Evolutionary conservation across 139 green algal species (phyloP).

Genomic region (Chlamydomonas incerta): DNA sequence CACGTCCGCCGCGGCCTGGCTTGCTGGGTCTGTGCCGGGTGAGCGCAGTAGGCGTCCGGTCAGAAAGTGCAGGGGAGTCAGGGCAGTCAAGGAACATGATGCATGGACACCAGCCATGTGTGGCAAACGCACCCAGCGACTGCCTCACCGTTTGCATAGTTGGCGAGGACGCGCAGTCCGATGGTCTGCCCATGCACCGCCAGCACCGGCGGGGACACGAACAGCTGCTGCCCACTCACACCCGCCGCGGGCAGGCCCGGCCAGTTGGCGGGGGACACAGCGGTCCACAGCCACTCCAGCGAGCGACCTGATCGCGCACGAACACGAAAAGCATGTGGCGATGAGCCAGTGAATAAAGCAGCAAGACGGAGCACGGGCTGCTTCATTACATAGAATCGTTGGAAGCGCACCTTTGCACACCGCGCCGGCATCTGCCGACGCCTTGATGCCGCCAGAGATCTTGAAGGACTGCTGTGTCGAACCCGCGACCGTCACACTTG

Average conservation of each 20-base stretch:
- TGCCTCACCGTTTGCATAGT: background rate
- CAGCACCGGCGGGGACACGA: background rate
- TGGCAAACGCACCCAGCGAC: background rate
- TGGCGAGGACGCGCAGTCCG: background rate
- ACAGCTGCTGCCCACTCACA: background rate
- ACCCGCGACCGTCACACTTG: background rate
- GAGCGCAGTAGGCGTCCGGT: too few species aligned
- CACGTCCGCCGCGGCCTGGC: background rate
- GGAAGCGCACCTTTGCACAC: too few species aligned
- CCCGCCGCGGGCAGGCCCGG: background rate
- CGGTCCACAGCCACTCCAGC: constrained; percentile 13
- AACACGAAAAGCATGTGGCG: too few species aligned
- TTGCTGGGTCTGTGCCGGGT: background rate
- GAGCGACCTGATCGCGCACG: background rate
- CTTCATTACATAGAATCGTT: too few species aligned
- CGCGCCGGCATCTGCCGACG: too few species aligned
- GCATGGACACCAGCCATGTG: too few species aligned
- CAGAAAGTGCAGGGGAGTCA: too few species aligned
- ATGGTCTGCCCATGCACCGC: constrained; percentile 13
- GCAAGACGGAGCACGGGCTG: too few species aligned
- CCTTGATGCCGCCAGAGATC: background rate
- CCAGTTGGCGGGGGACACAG: background rate
- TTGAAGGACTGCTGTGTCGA: background rate
- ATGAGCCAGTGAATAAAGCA: too few species aligned
- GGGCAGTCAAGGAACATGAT: too few species aligned